These are phyloP conservation scores for Claviceps sp. DNA, from an alignment of 2,329 filamentous ascomycete species.

Conservation along the genomic window DNA sequence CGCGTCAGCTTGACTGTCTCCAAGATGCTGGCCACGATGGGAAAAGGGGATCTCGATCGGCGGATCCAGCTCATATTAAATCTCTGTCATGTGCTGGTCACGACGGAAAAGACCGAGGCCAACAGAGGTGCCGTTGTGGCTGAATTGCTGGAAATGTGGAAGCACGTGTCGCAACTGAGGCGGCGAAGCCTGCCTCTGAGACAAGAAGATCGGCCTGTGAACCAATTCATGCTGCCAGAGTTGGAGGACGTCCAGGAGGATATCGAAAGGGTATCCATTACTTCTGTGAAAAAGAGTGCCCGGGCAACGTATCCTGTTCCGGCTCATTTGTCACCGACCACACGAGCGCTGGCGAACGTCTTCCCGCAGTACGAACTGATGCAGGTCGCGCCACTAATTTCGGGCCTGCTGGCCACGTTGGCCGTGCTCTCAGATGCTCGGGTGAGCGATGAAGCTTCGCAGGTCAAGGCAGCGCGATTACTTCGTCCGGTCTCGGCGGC, in stretches of 20 bases:
- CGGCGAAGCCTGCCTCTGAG: slow-evolving; percentile 13
- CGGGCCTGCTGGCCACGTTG: slow-evolving; percentile 20
- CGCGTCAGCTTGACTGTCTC: slow-evolving; percentile 14
- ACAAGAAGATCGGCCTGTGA: not conserved
- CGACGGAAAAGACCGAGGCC: slow-evolving; percentile 6
- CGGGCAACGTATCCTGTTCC: not conserved
- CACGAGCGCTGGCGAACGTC: slow-evolving; percentile 15
- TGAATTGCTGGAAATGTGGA: slow-evolving; percentile 23
- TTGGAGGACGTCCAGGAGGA: slow-evolving; percentile 15
- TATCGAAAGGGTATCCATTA: not conserved
- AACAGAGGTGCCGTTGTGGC: slow-evolving; percentile 11
- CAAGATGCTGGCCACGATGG: slow-evolving; percentile 13
- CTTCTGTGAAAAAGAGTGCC: not conserved
- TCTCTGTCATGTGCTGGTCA: slow-evolving; percentile 15
- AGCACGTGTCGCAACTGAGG: slow-evolving; percentile 22
- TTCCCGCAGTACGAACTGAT: slow-evolving; percentile 17
- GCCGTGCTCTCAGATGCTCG: slow-evolving; percentile 18
- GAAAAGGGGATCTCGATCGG: slow-evolving; percentile 14
- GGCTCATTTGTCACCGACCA: slow-evolving; percentile 6
- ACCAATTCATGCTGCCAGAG: slow-evolving; percentile 19
- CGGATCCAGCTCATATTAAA: slow-evolving; percentile 20
- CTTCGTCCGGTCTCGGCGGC: slow-evolving; percentile 14
- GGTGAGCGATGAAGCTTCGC: slow-evolving; percentile 5
- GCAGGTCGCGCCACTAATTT: slow-evolving; percentile 14
- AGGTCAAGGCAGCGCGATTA: slow-evolving; percentile 15